A percentile compares a stretch with the other conserved stretches of the same genome.
Conservation (phyloP, 768 basidiomycete species). For the Kwoniella pini region DNA sequence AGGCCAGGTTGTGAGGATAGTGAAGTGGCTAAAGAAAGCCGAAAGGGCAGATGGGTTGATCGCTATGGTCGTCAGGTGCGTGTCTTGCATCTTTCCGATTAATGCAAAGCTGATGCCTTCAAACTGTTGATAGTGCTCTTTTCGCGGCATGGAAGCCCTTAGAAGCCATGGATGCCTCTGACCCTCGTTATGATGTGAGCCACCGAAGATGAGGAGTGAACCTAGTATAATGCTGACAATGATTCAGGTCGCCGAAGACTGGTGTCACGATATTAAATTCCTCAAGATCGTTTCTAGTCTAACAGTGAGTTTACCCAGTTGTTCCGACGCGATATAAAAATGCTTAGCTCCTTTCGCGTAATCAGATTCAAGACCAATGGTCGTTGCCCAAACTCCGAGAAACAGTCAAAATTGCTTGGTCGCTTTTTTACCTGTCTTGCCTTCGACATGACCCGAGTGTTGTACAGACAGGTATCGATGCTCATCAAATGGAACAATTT, state of each 20-base stretch:
- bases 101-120: too few species aligned
- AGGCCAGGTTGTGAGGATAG: constrained; percentile 39
- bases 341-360: constrained; percentile 1
- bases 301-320: constrained; percentile 26
- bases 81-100: too few species aligned
- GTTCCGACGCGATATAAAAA: not conserved
- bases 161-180: constrained; percentile 26
- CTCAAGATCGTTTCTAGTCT: constrained; percentile 41
- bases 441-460: constrained; percentile 30
- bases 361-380: constrained; percentile 45
- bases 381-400: constrained; percentile 31
- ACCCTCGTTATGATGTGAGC: constrained; percentile 32
- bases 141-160: constrained; percentile 30
- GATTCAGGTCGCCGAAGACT: constrained; percentile 29
- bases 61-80: constrained; percentile 33
- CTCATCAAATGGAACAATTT: constrained; percentile 33
- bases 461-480: constrained; percentile 36
- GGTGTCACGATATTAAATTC: constrained; percentile 40
- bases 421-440: constrained; percentile 35
- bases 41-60: constrained; percentile 36
- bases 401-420: constrained; percentile 39
- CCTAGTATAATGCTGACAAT: not conserved
- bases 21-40: constrained; percentile 46
- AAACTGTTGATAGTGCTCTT: constrained; percentile 15
- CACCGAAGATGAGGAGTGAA: too few species aligned